Percentiles rank a stretch among this genome's conserved stretches.
phyloP scores from a whole-genome alignment of 331 rosid genomes.

The Rosa hybrid region DNA sequence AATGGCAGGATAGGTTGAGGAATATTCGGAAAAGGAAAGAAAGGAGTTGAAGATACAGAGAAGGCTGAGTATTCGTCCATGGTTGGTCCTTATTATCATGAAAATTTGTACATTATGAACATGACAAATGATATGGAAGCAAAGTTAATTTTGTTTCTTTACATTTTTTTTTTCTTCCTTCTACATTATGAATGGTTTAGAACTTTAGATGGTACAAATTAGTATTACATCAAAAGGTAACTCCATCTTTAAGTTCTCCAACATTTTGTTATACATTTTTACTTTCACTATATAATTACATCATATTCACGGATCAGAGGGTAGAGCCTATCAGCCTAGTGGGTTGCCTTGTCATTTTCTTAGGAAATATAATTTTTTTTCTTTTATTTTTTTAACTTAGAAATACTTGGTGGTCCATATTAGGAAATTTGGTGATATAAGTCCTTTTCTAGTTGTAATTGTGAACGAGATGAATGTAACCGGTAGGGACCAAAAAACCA shows the following conservation, averaged over 20 bases:
- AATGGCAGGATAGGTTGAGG: constrained; percentile 86
- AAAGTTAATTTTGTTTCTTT: constrained; percentile 45
- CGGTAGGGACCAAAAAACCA: background rate
- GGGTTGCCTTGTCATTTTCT: background rate
- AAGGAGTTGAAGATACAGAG: constrained; percentile 65
- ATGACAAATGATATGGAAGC: constrained; percentile 81
- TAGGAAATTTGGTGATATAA: background rate
- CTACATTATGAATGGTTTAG: background rate
- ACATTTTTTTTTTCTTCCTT: background rate
- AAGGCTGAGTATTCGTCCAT: constrained; percentile 58
- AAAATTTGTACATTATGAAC: constrained; percentile 71
- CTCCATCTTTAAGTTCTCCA: background rate
- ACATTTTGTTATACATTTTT: background rate
- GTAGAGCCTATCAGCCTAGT: background rate
- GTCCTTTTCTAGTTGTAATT: background rate
- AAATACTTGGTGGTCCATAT: background rate
- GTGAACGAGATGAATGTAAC: background rate
- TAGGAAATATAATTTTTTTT: background rate
- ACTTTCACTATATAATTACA: background rate
- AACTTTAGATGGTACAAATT: background rate
- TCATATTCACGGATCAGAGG: background rate
- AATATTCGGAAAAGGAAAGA: constrained; percentile 70
- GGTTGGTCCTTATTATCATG: constrained; percentile 78
- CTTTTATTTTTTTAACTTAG: background rate
- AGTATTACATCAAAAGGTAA: background rate